A percentile compares a stretch with the other conserved stretches of the same genome.
phyloP scores from a whole-genome alignment of 2,329 filamentous ascomycete species.

The Ceratocystis eucalypticola region DNA sequence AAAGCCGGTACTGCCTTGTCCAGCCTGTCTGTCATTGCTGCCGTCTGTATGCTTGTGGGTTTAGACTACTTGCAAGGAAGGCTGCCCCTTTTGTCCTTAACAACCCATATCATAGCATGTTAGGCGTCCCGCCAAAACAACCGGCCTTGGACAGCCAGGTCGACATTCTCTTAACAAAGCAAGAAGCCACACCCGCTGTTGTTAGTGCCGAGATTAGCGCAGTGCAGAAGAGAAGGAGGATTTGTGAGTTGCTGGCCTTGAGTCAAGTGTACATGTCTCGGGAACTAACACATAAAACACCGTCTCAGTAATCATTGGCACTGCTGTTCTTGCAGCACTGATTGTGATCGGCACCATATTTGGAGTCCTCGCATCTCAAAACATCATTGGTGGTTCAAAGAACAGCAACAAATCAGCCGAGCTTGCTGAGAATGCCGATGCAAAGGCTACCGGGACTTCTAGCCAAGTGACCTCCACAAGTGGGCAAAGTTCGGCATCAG shows the following conservation, averaged over 20 bases:
- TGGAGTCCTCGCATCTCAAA: constrained; percentile 16
- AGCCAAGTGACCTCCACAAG: too few species aligned
- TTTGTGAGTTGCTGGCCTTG: constrained; percentile 2
- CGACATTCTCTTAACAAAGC: constrained; percentile 1
- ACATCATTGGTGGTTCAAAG: constrained; percentile 9
- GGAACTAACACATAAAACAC: background rate
- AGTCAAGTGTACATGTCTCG: background rate
- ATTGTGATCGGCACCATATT: constrained; percentile 13
- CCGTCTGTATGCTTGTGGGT: too few species aligned
- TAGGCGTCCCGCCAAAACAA: too few species aligned
- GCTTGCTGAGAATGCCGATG: background rate
- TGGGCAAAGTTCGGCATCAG: background rate
- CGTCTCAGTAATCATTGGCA: constrained; percentile 5
- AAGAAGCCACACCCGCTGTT: background rate
- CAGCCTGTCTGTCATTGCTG: too few species aligned
- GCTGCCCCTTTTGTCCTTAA: background rate
- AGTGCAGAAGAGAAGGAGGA: background rate
- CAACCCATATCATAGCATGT: background rate
- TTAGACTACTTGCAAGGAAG: background rate
- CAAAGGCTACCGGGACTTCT: background rate
- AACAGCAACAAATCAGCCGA: constrained; percentile 11
- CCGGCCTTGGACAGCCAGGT: constrained; percentile 11
- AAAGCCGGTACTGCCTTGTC: background rate
- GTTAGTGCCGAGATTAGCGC: background rate
- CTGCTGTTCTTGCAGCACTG: constrained; percentile 8